Base-by-base conservation (phyloP, 2,329 filamentous ascomycete species). In the Fusarium domesticum region DNA sequence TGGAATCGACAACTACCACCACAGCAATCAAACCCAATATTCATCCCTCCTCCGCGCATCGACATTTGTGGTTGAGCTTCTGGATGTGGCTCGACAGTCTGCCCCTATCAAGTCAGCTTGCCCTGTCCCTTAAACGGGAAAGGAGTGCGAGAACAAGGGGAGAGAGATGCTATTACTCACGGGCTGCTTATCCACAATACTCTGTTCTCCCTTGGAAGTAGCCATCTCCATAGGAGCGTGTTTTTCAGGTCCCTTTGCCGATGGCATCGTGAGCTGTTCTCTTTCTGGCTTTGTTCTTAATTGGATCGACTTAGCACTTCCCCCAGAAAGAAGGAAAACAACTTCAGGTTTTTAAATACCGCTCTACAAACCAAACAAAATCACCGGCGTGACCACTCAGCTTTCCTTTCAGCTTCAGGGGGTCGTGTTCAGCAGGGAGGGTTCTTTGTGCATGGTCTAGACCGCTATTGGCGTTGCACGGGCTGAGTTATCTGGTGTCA, bases 11-110 rank as follows among this genome's bases (percentile, higher is more conserved):
- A 62, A 18, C 53, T 50, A 12, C 62, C 62, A 18, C 50, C 34
- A 35, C 62, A 64, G 51, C 61, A 64, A 30, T 60, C 56, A 33
- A 48, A 64, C 18, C 61, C 62, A 7, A 57, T 43, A 23, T 45
- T 53, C 10, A 63, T 20, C 19, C 60, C 59, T 6, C 62, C 61
- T 16, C 62, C 62, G 10, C 62, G 60, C 4, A 64, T 42, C 2
- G 39, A 39, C 45, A 59, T 39, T 36, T 57, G 50, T 5, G 59
- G 57, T 35, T 53, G 53, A 14, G 51, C 45, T 6, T 59, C 51
- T n/a, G 57, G 54, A n/a, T 47, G 50, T 36, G 53, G 58, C 33
- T 62, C 58, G 30, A 42, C 19, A n/a, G 47, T 19, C 58, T 58
- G 35, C 5, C 6, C 16, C 11, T 7, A 28, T n/a, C n/a, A n/a